These are phyloP conservation scores for Stylosanthes scabra DNA, from an alignment of 331 rosid genomes.

Conservation along the genomic window DNA sequence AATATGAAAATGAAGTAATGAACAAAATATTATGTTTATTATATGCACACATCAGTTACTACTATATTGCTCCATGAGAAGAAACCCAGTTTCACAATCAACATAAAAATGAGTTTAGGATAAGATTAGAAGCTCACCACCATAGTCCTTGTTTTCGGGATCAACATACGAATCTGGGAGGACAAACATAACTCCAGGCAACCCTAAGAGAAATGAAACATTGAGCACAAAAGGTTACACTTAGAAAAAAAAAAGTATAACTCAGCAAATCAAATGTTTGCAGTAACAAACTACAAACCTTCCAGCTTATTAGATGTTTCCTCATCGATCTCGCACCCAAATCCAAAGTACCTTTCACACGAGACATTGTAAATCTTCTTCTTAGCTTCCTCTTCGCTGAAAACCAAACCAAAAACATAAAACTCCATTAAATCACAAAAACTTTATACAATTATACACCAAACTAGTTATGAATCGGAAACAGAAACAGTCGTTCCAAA, in stretches of 20 bases:
- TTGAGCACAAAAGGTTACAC: neutral
- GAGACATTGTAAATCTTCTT: slow-evolving; percentile 90
- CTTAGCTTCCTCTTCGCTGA: slow-evolving; percentile 88
- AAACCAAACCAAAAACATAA: neutral
- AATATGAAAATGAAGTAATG: neutral
- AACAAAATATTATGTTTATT: neutral
- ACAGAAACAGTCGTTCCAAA: no score
- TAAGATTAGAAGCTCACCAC: slow-evolving; percentile 62
- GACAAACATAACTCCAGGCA: slow-evolving; percentile 88
- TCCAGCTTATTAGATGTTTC: slow-evolving; percentile 91
- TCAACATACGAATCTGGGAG: slow-evolving; percentile 96
- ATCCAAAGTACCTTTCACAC: slow-evolving; percentile 81
- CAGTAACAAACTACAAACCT: slow-evolving; percentile 45
- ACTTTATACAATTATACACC: no score
- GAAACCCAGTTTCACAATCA: neutral
- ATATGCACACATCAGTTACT: neutral
- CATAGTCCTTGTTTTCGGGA: slow-evolving; percentile 90
- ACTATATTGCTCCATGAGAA: neutral
- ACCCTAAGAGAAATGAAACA: slow-evolving; percentile 45
- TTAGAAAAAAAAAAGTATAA: neutral
- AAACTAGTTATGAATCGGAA: no score
- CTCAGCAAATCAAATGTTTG: neutral
- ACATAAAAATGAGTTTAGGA: neutral
- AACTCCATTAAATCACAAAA: neutral
- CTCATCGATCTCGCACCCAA: slow-evolving; percentile 83